phyloP scores from a whole-genome alignment of 2,329 filamentous ascomycete genomes.

The Apiospora arundinis region DNA sequence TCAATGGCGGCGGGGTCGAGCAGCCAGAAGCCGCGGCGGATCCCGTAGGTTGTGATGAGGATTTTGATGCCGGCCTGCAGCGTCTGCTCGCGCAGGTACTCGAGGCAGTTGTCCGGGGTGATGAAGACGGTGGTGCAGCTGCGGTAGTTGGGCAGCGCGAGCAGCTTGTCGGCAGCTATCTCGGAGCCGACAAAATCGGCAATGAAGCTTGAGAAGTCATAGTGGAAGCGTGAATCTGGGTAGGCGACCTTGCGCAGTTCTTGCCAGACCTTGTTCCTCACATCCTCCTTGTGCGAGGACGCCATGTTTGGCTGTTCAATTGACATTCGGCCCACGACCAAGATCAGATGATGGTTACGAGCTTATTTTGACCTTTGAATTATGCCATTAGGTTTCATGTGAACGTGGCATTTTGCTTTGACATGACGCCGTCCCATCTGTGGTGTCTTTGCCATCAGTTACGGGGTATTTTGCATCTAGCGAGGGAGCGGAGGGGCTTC shows the following conservation, averaged over 20 bases:
- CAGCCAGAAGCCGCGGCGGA: slow-evolving; percentile 49
- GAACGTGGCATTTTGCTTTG: neutral
- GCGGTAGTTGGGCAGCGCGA: slow-evolving; percentile 41
- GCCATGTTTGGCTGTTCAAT: neutral
- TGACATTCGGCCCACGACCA: neutral
- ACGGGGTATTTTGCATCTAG: too few species aligned
- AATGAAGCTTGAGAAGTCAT: slow-evolving; percentile 50
- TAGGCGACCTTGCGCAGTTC: slow-evolving; percentile 45
- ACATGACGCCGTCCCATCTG: neutral
- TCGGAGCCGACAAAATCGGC: slow-evolving; percentile 48
- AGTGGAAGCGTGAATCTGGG: slow-evolving; percentile 51
- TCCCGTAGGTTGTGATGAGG: slow-evolving; percentile 48
- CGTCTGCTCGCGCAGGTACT: slow-evolving; percentile 44
- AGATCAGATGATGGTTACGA: neutral
- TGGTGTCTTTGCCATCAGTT: neutral
- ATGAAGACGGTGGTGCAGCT: slow-evolving; percentile 44
- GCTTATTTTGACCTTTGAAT: neutral
- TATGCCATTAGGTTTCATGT: neutral
- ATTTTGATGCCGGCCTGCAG: slow-evolving; percentile 48
- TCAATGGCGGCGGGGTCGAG: slow-evolving; percentile 44
- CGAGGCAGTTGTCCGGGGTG: slow-evolving; percentile 52
- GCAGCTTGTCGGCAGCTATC: slow-evolving; percentile 40
- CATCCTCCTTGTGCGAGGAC: slow-evolving; percentile 28
- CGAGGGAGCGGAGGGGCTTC: neutral
- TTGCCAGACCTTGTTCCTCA: slow-evolving; percentile 39